Evolutionary conservation across 2,329 filamentous ascomycete species (phyloP).

Genomic region (Aspergillus fumigatus): DNA sequence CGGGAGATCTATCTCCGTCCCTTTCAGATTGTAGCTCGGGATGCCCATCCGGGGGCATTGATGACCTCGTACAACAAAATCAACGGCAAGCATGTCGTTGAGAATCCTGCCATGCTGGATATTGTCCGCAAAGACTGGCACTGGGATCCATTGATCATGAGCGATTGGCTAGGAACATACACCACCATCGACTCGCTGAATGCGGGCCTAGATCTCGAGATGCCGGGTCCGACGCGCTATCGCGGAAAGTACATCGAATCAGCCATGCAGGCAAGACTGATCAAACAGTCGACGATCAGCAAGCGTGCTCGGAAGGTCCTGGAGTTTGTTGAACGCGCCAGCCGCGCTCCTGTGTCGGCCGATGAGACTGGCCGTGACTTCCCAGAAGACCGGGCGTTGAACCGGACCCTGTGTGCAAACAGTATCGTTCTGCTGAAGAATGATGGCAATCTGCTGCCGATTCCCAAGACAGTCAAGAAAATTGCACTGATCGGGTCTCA

Average conservation of each 20-base stretch:
- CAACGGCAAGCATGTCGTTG: slow-evolving; percentile 41
- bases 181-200: slow-evolving; percentile 15
- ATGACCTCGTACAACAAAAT: slow-evolving; percentile 53
- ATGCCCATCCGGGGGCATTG: slow-evolving; percentile 48
- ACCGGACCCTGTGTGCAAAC: slow-evolving; percentile 11
- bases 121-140: slow-evolving; percentile 31
- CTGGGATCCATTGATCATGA: slow-evolving; percentile 32
- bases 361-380: slow-evolving; percentile 11
- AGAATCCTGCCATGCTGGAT: slow-evolving; percentile 23
- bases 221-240: slow-evolving; percentile 19
- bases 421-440: slow-evolving; percentile 20
- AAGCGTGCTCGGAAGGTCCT: slow-evolving; percentile 29
- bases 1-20: slow-evolving; percentile 57
- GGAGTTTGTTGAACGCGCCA: slow-evolving; percentile 25
- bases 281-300: slow-evolving; percentile 23
- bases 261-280: slow-evolving; percentile 24
- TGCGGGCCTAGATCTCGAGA: slow-evolving; percentile 24
- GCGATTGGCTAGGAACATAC: slow-evolving; percentile 27
- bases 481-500: slow-evolving; percentile 29
- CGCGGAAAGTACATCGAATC: slow-evolving; percentile 33
- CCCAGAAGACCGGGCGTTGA: slow-evolving; percentile 15
- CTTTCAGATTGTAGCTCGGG: slow-evolving; percentile 53
- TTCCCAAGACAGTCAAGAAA: slow-evolving; percentile 11
- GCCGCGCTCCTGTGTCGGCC: slow-evolving; percentile 6
- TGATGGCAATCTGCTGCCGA: slow-evolving; percentile 13